phyloP scores from a whole-genome alignment of 2,329 filamentous ascomycete genomes.

The Fusarium citri region DNA sequence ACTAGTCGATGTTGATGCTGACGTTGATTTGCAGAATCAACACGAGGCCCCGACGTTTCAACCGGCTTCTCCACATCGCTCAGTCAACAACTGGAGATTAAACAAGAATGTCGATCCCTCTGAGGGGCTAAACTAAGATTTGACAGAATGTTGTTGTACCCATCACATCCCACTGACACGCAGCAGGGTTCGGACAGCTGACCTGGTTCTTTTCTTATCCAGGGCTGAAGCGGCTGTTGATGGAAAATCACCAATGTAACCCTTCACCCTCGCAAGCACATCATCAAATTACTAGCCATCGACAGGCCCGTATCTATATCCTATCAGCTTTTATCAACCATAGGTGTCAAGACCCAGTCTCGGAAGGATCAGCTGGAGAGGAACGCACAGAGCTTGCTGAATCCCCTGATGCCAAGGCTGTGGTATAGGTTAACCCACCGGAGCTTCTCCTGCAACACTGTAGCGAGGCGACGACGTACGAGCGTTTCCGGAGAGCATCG shows the following conservation, averaged over 20 bases:
- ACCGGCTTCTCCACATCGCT: slow-evolving; percentile 43
- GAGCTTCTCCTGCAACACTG: not conserved
- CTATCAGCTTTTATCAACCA: not conserved
- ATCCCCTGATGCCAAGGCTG: slow-evolving; percentile 31
- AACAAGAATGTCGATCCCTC: slow-evolving; percentile 7
- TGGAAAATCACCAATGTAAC: slow-evolving; percentile 21
- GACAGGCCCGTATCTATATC: slow-evolving; percentile 7
- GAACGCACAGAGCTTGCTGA: slow-evolving; percentile 28
- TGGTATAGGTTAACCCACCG: slow-evolving; percentile 5
- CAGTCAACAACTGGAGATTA: slow-evolving; percentile 35
- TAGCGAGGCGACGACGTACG: not conserved
- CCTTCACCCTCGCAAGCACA: slow-evolving; percentile 2
- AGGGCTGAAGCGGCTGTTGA: slow-evolving; percentile 31
- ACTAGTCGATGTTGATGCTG: slow-evolving; percentile 28
- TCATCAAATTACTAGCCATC: slow-evolving; percentile 27
- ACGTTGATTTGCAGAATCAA: slow-evolving; percentile 31
- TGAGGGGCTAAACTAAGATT: slow-evolving; percentile 5
- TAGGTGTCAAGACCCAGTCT: slow-evolving; percentile 13
- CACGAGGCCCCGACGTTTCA: slow-evolving; percentile 43
- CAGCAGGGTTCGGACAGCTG: slow-evolving; percentile 35
- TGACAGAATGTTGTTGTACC: slow-evolving; percentile 21
- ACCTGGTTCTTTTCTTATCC: slow-evolving; percentile 23
- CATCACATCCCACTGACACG: slow-evolving; percentile 22
- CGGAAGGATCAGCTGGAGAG: slow-evolving; percentile 30
- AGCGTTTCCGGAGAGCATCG: slow-evolving; percentile 5